Evolutionary conservation across 768 basidiomycete species (phyloP).

Genomic region (Hypsizygus marmoreus): DNA sequence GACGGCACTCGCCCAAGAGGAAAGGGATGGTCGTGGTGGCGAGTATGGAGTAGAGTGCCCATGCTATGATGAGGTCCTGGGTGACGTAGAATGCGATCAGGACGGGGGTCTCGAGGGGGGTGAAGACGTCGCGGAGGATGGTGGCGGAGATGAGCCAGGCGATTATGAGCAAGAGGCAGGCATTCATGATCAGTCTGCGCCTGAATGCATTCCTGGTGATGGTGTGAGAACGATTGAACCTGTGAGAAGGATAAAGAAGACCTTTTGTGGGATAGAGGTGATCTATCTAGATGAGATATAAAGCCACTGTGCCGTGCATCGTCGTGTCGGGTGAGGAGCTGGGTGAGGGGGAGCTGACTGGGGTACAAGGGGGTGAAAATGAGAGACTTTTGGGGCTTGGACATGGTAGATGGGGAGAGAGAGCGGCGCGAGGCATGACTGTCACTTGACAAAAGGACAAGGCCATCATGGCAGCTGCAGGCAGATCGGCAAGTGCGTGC

Average conservation of each 20-base stretch:
- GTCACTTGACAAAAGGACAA: too few relatives aligned
- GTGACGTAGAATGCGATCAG: constrained; percentile 25
- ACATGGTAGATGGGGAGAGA: neutral
- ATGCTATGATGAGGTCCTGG: constrained; percentile 26
- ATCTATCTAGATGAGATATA: constrained; percentile 31
- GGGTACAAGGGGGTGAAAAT: constrained; percentile 21
- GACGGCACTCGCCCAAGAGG: constrained; percentile 34
- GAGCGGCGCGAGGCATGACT: too few relatives aligned
- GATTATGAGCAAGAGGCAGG: constrained; percentile 22
- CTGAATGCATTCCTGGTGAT: constrained; percentile 25
- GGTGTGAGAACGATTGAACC: neutral
- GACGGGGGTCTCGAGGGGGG: constrained; percentile 18
- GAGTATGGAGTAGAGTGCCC: constrained; percentile 27
- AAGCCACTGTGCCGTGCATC: constrained; percentile 24
- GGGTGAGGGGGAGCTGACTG: constrained; percentile 15
- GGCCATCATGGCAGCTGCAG: too few relatives aligned
- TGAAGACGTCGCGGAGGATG: constrained; percentile 18
- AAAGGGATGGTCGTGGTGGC: constrained; percentile 32
- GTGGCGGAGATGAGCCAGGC: constrained; percentile 18
- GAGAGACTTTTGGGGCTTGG: constrained; percentile 12
- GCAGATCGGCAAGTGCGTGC: too few relatives aligned
- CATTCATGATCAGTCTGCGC: constrained; percentile 27
- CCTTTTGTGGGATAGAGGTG: constrained; percentile 24
- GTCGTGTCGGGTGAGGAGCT: constrained; percentile 27
- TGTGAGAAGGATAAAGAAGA: neutral